These are phyloP conservation scores for Zizania latifolia DNA, from an alignment of 176 grass and related monocot species.

Conservation along the genomic window DNA sequence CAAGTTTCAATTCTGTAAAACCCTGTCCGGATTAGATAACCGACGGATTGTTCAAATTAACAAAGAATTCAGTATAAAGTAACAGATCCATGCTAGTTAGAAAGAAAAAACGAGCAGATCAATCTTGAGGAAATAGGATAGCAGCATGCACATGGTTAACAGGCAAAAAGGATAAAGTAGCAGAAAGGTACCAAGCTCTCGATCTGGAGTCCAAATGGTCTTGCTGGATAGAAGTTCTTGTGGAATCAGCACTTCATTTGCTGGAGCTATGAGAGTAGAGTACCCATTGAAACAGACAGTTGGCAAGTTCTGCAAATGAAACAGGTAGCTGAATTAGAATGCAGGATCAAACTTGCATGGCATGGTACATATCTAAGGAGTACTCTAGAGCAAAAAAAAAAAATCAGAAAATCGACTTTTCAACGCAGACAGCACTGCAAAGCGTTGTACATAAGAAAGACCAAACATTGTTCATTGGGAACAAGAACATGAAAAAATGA, in stretches of 20 bases:
- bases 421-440: neutral
- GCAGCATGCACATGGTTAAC: neutral
- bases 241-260: slow-evolving; percentile 50
- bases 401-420: neutral
- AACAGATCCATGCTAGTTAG: neutral
- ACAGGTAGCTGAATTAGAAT: neutral
- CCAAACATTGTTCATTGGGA: neutral
- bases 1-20: neutral
- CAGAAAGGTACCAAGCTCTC: slow-evolving; percentile 46
- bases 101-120: neutral
- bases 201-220: slow-evolving; percentile 56
- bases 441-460: neutral
- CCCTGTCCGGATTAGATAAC: neutral
- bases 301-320: slow-evolving; percentile 44
- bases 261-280: slow-evolving; percentile 51
- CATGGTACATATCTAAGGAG: neutral
- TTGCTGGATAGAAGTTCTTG: slow-evolving; percentile 58
- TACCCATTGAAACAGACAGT: slow-evolving; percentile 34
- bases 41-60: neutral
- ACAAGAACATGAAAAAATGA: neutral
- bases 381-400: neutral
- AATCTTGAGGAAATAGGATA: neutral
- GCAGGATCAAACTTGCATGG: neutral
- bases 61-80: neutral
- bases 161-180: neutral